Evolutionary conservation across 1,284 basidiomycete species (phyloP), one percentile per base, ranked within the genome.

Genomic region (Vanrija pseudolonga): DNA sequence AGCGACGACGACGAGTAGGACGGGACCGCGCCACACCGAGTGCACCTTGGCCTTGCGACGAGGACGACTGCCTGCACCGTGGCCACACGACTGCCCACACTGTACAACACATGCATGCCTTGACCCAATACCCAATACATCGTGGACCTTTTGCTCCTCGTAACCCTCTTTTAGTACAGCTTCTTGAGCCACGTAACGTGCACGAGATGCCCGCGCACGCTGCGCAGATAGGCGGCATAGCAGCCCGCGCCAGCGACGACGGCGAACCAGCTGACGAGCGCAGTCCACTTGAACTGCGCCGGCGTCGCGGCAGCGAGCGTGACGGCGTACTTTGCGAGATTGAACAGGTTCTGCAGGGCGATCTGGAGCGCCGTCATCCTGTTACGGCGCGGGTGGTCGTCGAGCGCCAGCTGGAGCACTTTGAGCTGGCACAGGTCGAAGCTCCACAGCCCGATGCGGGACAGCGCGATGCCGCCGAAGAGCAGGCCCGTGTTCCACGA

Each of bases 401-500:
- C 60, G 0, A 78, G 68, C 4, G 71, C 68, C 11, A 71, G 57
- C 59, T 78, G 77, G 0, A 79, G 60, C 46, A 73, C 68, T 53
- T 79, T 77, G 23, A 77, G 63, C 63, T 76, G 67, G 26, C 71
- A 68, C 0, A 81, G 66, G 53, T 81, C 80, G 51, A 80, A 81
- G 0, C 72, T 69, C 78, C 79, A 81, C 11, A 81, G 64, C 24
- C 74, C 73, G 40, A 75, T 65, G 17, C 74, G 64, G 7, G 67
- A 69, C 3, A 72, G 54, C 7, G 72, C 68, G 32, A 74, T 69
- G 11, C 69, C 69, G 9, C 65, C 68, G 38, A 72, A 69, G 7
- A 72, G 56, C 17, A 71, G 42, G 4, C 59, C 37, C 11, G 55
- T 59, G 54, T 71, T 71, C 69, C 66, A 69, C 17, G 55, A 49